Base-by-base conservation (phyloP, 2,329 filamentous ascomycete species). In the Phyllachora maydis region DNA sequence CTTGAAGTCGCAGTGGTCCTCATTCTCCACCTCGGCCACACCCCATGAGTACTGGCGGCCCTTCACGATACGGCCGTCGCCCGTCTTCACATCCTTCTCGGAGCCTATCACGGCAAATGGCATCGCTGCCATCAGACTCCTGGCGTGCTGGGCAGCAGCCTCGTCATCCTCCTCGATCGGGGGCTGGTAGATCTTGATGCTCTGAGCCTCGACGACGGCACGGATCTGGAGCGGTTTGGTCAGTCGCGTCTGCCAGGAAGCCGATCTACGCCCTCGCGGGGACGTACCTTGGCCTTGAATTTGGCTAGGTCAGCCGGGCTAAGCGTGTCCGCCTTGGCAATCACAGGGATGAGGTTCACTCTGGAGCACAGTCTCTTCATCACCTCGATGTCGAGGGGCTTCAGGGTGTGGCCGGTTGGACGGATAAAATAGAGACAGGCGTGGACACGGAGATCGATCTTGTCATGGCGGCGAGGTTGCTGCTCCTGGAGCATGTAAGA, bases 401-500 rank as follows among this genome's bases (percentile, higher is more conserved):
- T 98, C 41, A 98, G 58, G 38, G 85, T 93, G 65, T 98, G 88
- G 46, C 88, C 90, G 26, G 88, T 98, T 28, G 88, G 88, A 47
- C 90, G 74, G 52, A 98, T 95, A 58, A 98, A 98, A 70, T 98
- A 98, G 48, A 98, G 55, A 56, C 88, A 98, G 36, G 85, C 77
- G 51, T 98, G 88, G 37, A 98, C 90, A 59, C 88, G 83, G 43
- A 98, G 77, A 49, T 98, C 88, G 43, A 98, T 98, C 69, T 95
- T 98, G 64, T 98, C 88, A 44, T 76, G 73, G 45, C 88, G 82
- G 54, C 81, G 81, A 40, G 90, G 88, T 59, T 98, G 88, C 57
- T 98, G 88, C 69, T 98, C 88, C 64, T 98, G 88, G 48, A 98
- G 67, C 88, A 98, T 98, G 58, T 98, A 98, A 18, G 88, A 98